Evolutionary conservation across 768 basidiomycete genomes (phyloP), one percentile per base, ranked within the genome.

Genomic region (Tylopilus subfusipes): DNA sequence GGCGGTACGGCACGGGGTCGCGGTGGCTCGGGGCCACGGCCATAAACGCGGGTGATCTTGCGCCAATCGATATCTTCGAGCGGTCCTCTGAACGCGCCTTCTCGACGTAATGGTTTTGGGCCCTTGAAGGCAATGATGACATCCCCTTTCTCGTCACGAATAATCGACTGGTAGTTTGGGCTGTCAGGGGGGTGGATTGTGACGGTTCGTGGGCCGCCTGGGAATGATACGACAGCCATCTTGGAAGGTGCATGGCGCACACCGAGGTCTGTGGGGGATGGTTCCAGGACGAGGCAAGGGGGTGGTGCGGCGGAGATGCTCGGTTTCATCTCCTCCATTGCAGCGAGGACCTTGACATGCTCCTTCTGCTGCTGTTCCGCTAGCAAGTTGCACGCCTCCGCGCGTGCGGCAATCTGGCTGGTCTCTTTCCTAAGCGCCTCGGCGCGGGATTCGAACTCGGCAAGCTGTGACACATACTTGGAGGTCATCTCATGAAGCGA

Each of bases 141-240:
- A 0, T 64, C 56, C 4, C 59, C 65, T 1, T 50, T 47, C 33
- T 55, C 65, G 30, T 67, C 64, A 12, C 34, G 59, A 40, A 65
- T 33, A 42, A 42, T 31, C 3, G 65, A 27, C 9, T 55, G 59
- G 34, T 55, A 56, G 19, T 34, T 24, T 8, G 63, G 53, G 25
- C 60, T 57, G 5, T 19, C 19, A 0, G 60, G 66, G 4, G 65
- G 59, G 8, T 66, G 63, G 11, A 65, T 62, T 2, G 65, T 66
- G 36, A 65, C 2, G 21, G 65, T 59, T 14, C 65, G 62, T 3
- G 63, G 46, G 5, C 63, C 57, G 0, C 65, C 65, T 4, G 62
- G 65, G 16, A 65, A 66, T 0, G 59, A 55, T 24, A 62, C 18
- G 27, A 52, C 9, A 5, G 60, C 63, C 21, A 13, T 24, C 13